A percentile compares a stretch with the other conserved stretches of the same genome.
These are phyloP conservation scores for Rhodamnia argentea DNA, from an alignment of 345 rosid genomes.

Conservation along the genomic window DNA sequence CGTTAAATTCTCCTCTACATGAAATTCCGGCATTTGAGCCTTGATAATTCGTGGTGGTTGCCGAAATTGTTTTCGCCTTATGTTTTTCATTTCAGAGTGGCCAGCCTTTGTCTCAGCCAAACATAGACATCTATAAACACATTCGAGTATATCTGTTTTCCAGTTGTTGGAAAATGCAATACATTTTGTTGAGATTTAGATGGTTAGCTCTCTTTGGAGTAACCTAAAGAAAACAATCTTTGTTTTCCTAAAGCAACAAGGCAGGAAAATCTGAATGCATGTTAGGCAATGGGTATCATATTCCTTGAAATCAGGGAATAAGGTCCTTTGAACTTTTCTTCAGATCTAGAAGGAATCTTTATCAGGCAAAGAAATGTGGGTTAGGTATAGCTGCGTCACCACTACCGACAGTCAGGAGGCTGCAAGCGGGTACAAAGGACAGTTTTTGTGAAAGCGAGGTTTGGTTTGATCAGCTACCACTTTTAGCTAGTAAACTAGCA, in stretches of 20 bases:
- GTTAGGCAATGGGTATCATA: too few species aligned
- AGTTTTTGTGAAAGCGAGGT: neutral
- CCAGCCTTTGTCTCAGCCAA: neutral
- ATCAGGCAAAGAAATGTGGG: too few species aligned
- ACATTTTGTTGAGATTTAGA: neutral
- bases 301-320: neutral
- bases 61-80: neutral
- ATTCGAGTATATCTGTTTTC: neutral
- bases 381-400: neutral
- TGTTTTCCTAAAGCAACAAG: neutral
- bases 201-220: neutral
- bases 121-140: neutral
- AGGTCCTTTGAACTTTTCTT: neutral
- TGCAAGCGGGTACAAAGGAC: constrained; percentile 18
- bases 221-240: neutral
- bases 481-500: neutral
- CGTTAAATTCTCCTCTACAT: constrained; percentile 22
- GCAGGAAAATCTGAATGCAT: neutral
- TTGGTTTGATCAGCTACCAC: too few species aligned
- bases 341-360: too few species aligned
- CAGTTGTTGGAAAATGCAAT: neutral
- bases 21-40: constrained; percentile 54
- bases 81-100: neutral
- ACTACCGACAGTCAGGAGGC: constrained; percentile 21
- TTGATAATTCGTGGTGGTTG: constrained; percentile 1